Base-by-base conservation (phyloP, 202 grass and related monocot genomes). In the Dendrocalamus latiflorus region DNA sequence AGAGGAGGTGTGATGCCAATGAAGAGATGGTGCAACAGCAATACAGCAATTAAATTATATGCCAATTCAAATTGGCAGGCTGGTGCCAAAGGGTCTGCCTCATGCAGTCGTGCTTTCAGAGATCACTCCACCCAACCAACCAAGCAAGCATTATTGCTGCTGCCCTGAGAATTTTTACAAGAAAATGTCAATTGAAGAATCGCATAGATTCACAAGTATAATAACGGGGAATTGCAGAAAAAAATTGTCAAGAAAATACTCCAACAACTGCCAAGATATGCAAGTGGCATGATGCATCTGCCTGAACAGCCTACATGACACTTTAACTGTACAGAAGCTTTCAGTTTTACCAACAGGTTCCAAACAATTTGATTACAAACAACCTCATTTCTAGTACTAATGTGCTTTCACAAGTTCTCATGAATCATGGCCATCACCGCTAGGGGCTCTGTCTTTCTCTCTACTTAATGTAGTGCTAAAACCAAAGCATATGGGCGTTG, bases 401-500 rank as follows among this genome's bases (percentile, higher is more conserved):
- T 74, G 68, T 25, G 20, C 68, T 86, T 86, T 79, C 79, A 73
- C 79, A 69, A 20, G 21, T 69, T 83, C 88, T 86, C 68, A 62
- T 12, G 79, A 86, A 83, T 86, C 79, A 79, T 90, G 88, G 79
- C 36, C 88, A 77, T 90, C 72, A 78, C 59, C 59, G 49, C 61
- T 18, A 17, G 59, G 14, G 26, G 13, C 6, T 21, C 72, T 76
- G 77, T 51, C 74, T 78, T 62, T 78, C 79, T 69, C 53, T 43
- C 88, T 72, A 83, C 88, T 83, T 75, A 79, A 86, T 74, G 83
- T 36, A 78, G 86, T 86, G 78, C 84, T 90, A 53, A 67, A 83
- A 87, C 63, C 84, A 63, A 87, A 84, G 84, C 88, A 84, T 90
- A 90, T 90, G 88, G 84, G 80, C 47, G 44, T 61, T 63, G 88